A percentile compares a stretch with the other conserved stretches of the same genome.
phyloP scores from a whole-genome alignment of 2,329 filamentous ascomycete genomes.

The Aureobasidium sp. region DNA sequence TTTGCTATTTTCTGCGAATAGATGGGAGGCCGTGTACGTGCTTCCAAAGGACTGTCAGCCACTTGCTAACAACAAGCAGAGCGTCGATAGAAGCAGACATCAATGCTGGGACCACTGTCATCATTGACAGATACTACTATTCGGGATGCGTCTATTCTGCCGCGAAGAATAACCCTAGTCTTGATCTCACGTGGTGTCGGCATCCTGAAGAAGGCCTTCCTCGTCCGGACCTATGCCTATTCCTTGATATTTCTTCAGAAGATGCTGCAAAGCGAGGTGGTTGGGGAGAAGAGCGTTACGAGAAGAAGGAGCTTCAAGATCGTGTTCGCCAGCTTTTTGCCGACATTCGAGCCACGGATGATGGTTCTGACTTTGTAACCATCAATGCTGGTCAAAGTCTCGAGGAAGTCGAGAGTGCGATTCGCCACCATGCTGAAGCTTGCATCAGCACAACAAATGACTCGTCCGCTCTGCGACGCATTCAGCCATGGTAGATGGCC shows the following conservation, averaged over 20 bases:
- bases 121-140: constrained; percentile 93
- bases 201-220: constrained; percentile 80
- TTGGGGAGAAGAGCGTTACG: constrained; percentile 83
- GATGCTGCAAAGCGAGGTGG: constrained; percentile 70
- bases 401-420: constrained; percentile 41
- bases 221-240: constrained; percentile 77
- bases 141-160: constrained; percentile 89
- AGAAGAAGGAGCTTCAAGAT: constrained; percentile 73
- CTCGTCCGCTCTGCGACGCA: constrained; percentile 5
- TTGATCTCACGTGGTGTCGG: constrained; percentile 72
- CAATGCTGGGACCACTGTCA: constrained; percentile 59
- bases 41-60: background rate
- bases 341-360: constrained; percentile 39
- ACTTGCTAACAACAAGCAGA: constrained; percentile 19
- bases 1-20: constrained; percentile 80
- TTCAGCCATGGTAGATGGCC: constrained; percentile 12
- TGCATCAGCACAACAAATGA: constrained; percentile 14
- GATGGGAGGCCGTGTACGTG: constrained; percentile 61
- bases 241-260: constrained; percentile 71
- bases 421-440: constrained; percentile 21
- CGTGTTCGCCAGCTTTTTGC: constrained; percentile 68
- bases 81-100: constrained; percentile 39
- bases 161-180: constrained; percentile 66
- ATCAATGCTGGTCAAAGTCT: constrained; percentile 48
- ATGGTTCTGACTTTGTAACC: constrained; percentile 44